These are phyloP conservation scores for Malus hybrid DNA, from an alignment of 331 rosid species.

Conservation along the genomic window DNA sequence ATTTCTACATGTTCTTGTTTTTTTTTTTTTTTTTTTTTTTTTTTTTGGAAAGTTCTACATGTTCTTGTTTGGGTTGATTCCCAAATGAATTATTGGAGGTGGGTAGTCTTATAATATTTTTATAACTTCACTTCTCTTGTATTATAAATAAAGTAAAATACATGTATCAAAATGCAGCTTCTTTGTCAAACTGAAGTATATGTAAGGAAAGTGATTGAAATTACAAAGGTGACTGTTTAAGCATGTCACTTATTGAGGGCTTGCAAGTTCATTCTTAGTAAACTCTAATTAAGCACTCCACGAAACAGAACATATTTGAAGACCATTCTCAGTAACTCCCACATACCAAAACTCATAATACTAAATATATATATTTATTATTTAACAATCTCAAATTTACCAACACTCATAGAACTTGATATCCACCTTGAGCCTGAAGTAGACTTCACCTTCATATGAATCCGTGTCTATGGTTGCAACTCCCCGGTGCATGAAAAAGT, in stretches of 20 bases:
- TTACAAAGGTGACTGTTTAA: not conserved
- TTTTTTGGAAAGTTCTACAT: too few relatives aligned
- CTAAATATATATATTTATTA: too few relatives aligned
- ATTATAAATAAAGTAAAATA: not conserved
- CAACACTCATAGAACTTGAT: slow-evolving; percentile 69
- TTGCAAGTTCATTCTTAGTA: not conserved
- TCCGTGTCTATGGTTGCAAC: slow-evolving; percentile 55
- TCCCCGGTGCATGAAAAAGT: slow-evolving; percentile 78
- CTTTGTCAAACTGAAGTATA: not conserved
- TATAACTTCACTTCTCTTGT: not conserved
- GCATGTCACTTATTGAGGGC: not conserved
- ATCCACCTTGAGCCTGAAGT: slow-evolving; percentile 52
- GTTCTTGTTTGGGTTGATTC: too few relatives aligned
- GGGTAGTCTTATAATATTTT: not conserved
- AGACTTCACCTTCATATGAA: slow-evolving; percentile 48
- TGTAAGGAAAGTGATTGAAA: not conserved
- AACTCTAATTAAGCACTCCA: not conserved
- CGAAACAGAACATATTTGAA: not conserved
- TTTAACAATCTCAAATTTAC: slow-evolving; percentile 18
- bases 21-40: too few relatives aligned
- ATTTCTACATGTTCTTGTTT: too few relatives aligned
- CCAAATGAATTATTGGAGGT: too few relatives aligned
- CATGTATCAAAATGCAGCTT: not conserved
- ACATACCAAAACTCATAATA: not conserved
- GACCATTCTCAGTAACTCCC: not conserved